Percentiles rank a stretch among this genome's conserved stretches.
These are phyloP conservation scores for Aspergillus sp. DNA, from an alignment of 2,329 filamentous ascomycete genomes.

Conservation along the genomic window DNA sequence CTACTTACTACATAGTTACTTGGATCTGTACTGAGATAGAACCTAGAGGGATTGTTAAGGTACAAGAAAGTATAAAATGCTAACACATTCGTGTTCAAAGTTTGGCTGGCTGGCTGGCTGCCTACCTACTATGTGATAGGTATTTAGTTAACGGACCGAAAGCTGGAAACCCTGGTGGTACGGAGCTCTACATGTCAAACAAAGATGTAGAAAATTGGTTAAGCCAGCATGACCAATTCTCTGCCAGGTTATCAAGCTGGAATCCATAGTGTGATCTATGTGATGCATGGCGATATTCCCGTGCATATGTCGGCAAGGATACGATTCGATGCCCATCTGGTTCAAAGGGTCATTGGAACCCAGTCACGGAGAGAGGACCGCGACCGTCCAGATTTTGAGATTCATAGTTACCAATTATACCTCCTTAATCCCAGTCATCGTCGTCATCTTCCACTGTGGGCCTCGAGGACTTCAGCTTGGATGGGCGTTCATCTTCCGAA, in stretches of 20 bases:
- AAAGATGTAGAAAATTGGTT: background rate
- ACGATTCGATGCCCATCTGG: background rate
- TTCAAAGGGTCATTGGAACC: background rate
- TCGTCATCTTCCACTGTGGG: conserved; percentile 49
- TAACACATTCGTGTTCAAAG: no score
- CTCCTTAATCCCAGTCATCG: conserved; percentile 60
- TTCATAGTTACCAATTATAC: background rate
- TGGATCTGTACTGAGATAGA: no score
- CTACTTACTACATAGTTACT: no score
- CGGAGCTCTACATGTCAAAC: background rate
- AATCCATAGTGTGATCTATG: background rate
- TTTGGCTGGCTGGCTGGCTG: no score
- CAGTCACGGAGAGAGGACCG: background rate
- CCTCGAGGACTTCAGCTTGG: conserved; percentile 42
- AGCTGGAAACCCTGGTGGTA: background rate
- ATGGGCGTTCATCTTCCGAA: conserved; percentile 55
- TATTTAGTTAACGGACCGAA: background rate
- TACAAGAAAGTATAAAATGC: no score
- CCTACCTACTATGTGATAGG: no score
- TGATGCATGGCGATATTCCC: background rate
- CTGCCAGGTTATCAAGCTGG: background rate
- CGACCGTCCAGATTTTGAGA: background rate
- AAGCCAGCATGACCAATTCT: background rate
- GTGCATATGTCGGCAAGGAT: background rate
- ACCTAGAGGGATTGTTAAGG: no score